Base-by-base conservation (phyloP, 495 filamentous ascomycete genomes). In the Aeminium ludgeri region DNA sequence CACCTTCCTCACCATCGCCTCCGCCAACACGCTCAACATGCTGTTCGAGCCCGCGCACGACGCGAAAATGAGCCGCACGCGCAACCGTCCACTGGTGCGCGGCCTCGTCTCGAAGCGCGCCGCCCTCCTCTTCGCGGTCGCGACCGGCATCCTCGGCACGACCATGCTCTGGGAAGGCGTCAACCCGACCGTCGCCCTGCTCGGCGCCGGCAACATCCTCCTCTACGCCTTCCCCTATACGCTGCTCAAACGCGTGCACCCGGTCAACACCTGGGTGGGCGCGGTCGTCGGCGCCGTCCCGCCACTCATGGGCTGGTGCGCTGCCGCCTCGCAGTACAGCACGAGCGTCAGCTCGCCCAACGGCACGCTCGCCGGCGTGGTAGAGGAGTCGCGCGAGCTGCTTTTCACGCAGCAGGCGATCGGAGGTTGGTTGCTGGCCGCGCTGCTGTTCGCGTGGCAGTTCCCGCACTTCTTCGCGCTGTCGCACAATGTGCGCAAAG, bases 401-500 rank as follows among this genome's bases (percentile, higher is more conserved):
- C 69, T 97, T 0, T 71, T 80, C 49, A 70, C 73, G 13, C 65
- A 76, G 52, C 46, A 53, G 20, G 61, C 79, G 6, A 36, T 53
- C 25, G 89, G 89, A 1, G 91, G 87, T 1, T 97, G 89, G 89
- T 58, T 96, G 6, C 64, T 94, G 0, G 91, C 82, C 4, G 73
- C 69, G 0, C 61, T 95, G 23, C 64, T 97, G 6, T 91, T 94
- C 44, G 82, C 85, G 1, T 97, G 89, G 89, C 89, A 97, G 57
- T 96, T 96, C 53, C 84, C 89, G 10, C 89, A 97, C 56, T 97
- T 97, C 65, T 95, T 93, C 65, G 77, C 85, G 0, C 65, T 97
- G 8, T 85, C 79, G 17, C 89, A 84, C 69, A 61, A 71, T 8
- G 89, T 96, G 42, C 67, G 82, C 6, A 80, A 92, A 1, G 91